phyloP scores from a whole-genome alignment of 2,329 filamentous ascomycete species.

The Trichoderma endophyticum region DNA sequence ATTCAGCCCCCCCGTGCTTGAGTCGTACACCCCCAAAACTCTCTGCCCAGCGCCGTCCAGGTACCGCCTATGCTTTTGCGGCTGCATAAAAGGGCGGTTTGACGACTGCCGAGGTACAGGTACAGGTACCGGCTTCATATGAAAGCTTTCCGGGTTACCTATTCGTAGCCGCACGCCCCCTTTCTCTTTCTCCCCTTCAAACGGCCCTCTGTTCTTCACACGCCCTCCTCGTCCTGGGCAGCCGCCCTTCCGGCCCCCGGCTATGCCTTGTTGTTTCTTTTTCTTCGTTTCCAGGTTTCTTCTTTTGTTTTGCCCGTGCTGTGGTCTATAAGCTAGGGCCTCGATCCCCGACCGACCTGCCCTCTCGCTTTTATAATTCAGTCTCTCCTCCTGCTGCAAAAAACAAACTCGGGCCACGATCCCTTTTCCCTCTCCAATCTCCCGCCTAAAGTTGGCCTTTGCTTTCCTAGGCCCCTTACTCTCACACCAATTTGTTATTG shows the following conservation, averaged over 20 bases:
- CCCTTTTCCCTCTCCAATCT: constrained; percentile 2
- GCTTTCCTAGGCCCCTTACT: neutral
- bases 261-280: neutral
- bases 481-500: neutral
- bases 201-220: neutral
- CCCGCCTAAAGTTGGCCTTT: neutral
- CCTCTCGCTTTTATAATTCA: constrained; percentile 15
- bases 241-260: constrained; percentile 12
- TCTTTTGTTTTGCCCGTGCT: neutral
- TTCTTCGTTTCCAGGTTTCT: neutral
- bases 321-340: neutral
- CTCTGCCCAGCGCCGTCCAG: neutral
- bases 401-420: neutral
- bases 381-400: neutral
- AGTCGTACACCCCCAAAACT: neutral
- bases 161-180: neutral
- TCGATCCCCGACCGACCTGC: constrained; percentile 6
- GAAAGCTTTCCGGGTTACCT: neutral
- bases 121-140: neutral
- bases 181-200: neutral
- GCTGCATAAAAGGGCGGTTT: neutral
- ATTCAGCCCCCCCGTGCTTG: neutral
- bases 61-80: neutral
- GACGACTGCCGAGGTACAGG: neutral
- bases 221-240: constrained; percentile 16